Percentiles rank a stretch among this genome's conserved stretches.
Evolutionary conservation across 768 basidiomycete genomes (phyloP).

Genomic region (Boletus rex-veris): DNA sequence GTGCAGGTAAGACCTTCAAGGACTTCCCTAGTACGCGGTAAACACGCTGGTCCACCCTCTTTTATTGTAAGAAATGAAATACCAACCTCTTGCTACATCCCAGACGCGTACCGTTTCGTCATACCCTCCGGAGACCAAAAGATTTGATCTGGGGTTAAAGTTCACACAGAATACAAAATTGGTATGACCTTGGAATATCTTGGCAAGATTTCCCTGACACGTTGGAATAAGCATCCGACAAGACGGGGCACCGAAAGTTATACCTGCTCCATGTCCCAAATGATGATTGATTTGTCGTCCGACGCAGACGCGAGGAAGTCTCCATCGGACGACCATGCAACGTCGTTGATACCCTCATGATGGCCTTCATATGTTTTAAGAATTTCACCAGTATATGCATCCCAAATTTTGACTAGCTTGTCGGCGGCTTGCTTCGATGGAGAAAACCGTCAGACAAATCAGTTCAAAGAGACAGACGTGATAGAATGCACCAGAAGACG

Average conservation of each 20-base stretch:
- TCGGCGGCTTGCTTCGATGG: constrained; percentile 68
- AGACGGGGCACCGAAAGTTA: constrained; percentile 9
- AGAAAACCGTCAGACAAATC: constrained; percentile 20
- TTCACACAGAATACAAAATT: constrained; percentile 94
- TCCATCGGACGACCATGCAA: constrained; percentile 85
- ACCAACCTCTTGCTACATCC: constrained; percentile 84
- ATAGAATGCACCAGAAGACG: constrained; percentile 70
- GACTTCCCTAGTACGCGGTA: constrained; percentile 55
- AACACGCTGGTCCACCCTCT: not conserved
- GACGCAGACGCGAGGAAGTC: constrained; percentile 87
- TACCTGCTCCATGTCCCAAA: constrained; percentile 79
- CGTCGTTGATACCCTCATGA: constrained; percentile 80
- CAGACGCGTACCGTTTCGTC: constrained; percentile 97
- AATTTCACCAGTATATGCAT: constrained; percentile 67
- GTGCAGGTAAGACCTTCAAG: constrained; percentile 88
- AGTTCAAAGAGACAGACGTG: not conserved
- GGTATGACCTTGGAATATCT: constrained; percentile 79
- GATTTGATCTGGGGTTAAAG: constrained; percentile 85
- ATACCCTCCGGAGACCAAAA: constrained; percentile 90
- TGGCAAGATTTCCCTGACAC: constrained; percentile 53
- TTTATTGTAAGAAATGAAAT: not conserved
- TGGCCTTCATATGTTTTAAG: constrained; percentile 73
- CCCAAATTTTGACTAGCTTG: constrained; percentile 80
- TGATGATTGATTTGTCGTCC: constrained; percentile 84
- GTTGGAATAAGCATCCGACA: not conserved